Percentiles rank a stretch among this genome's conserved stretches.
phyloP scores from a whole-genome alignment of 257 asterid species.

The Scutellaria galericulata region DNA sequence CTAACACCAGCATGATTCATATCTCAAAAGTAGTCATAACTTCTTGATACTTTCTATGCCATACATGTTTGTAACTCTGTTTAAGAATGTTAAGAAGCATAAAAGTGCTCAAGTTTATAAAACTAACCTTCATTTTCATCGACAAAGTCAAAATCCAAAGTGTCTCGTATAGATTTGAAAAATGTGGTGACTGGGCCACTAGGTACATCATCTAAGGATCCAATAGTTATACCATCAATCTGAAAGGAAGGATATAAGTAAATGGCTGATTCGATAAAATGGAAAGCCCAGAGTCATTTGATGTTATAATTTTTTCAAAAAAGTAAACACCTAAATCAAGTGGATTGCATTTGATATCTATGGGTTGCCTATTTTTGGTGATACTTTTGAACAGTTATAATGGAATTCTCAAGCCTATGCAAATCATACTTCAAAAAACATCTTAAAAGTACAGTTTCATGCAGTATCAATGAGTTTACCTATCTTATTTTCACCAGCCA shows the following conservation, averaged over 20 bases:
- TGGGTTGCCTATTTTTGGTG: background rate
- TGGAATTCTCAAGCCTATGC: background rate
- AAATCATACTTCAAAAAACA: conserved; percentile 20
- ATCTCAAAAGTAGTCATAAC: conserved; percentile 6
- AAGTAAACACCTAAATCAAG: conserved; percentile 2
- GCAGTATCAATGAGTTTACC: background rate
- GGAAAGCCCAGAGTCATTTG: background rate
- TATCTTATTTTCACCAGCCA: background rate
- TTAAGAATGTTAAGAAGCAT: conserved; percentile 23
- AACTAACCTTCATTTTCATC: conserved; percentile 95
- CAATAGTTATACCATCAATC: conserved; percentile 76
- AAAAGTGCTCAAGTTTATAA: conserved; percentile 14
- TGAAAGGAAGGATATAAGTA: conserved; percentile 42
- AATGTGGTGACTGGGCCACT: conserved; percentile 74
- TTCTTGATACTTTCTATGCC: conserved; percentile 16
- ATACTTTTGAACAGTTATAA: background rate
- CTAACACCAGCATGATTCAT: background rate
- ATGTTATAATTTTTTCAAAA: background rate
- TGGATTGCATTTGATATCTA: background rate
- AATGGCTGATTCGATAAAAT: background rate
- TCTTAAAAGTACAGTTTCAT: background rate
- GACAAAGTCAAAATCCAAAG: conserved; percentile 87
- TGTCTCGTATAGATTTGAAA: conserved; percentile 77
- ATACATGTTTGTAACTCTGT: conserved; percentile 12
- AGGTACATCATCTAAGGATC: conserved; percentile 95